Base-by-base conservation (phyloP, 352 stramenopile species). In the Globisporangium alternatum region DNA sequence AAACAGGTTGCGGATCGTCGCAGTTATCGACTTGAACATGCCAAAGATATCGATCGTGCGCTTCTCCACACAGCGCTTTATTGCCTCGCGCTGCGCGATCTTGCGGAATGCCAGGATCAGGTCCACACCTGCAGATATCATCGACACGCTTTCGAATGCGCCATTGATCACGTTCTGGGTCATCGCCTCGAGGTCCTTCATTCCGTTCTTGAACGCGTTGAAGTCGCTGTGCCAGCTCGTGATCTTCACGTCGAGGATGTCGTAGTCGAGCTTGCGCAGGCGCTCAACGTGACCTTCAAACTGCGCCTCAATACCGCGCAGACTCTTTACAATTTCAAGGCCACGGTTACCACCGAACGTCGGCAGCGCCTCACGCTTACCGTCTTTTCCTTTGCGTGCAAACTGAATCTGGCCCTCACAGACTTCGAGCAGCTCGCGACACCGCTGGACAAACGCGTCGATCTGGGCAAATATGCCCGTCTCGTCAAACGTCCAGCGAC, bases 111-210 rank as follows among this genome's bases (percentile, higher is more conserved):
- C 92, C 25, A 97, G 85, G 8, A 98, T 88, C 64, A 98, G 78
- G 22, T 96, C 92, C 3, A 98, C 92, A 10, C 87, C 90, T 12
- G 88, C 81, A 5, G 81, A 72, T 12, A 98, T 88, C 9, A 90
- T 96, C 7, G 89, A 93, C 8, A 98, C 74, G 53, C 82, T 95
- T 43, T 98, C 96, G 54, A 99, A 99, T 0, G 91, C 91, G 5
- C 83, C 87, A 58, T 98, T 98, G 65, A 98, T 98, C 5, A 98
- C 90, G 56, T 98, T 98, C 48, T 94, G 86, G 2, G 95, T 97
- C 93, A 98, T 98, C 0, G 95, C 94, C 60, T 98, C 96, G 3
- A 98, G 74, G 64, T 98, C 96, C 68, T 98, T 98, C 71, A 98
- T 93, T 22, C 89, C 90, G 61, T 97, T 97, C 74, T 98, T 98